Percentiles rank a stretch among this genome's conserved stretches.
Evolutionary conservation across 371 early-diverging fungal genomes (phyloP).

Genomic region (Haplosporangium sp.): DNA sequence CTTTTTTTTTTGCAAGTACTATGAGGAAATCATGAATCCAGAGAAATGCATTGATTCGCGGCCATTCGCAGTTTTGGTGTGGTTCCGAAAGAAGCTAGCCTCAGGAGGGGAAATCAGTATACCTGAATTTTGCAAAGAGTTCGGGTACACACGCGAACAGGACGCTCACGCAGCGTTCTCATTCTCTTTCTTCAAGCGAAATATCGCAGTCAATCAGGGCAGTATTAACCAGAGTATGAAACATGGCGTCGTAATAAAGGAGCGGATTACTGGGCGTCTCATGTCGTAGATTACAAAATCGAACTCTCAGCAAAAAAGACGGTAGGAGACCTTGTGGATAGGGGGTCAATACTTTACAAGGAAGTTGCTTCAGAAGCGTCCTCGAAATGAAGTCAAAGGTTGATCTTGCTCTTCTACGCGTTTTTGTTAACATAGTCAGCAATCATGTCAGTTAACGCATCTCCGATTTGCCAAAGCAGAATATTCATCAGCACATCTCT

Average conservation of each 20-base stretch:
- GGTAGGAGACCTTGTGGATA: constrained; percentile 21
- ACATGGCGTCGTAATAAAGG: constrained; percentile 23
- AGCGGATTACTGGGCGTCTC: constrained; percentile 9
- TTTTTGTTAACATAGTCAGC: no score
- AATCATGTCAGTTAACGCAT: no score
- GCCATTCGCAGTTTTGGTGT: background rate
- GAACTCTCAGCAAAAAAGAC: constrained; percentile 18
- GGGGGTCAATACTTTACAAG: constrained; percentile 13
- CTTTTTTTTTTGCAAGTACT: no score
- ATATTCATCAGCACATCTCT: no score
- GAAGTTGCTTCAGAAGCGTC: constrained; percentile 7
- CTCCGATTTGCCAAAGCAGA: no score
- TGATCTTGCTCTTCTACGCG: constrained; percentile 1
- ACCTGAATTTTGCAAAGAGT: constrained; percentile 17
- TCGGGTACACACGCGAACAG: constrained; percentile 10
- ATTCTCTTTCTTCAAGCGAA: constrained; percentile 2
- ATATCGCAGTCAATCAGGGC: constrained; percentile 5
- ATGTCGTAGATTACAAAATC: constrained; percentile 14
- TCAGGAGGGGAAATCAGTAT: constrained; percentile 3
- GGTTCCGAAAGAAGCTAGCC: constrained; percentile 10
- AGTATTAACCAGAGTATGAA: constrained; percentile 6
- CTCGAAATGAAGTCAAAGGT: constrained; percentile 12
- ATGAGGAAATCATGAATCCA: no score
- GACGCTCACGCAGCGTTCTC: constrained; percentile 20
- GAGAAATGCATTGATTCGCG: no score